Conservation (phyloP, 352 stramenopile genomes). For the Elongisporangium undulatum region DNA sequence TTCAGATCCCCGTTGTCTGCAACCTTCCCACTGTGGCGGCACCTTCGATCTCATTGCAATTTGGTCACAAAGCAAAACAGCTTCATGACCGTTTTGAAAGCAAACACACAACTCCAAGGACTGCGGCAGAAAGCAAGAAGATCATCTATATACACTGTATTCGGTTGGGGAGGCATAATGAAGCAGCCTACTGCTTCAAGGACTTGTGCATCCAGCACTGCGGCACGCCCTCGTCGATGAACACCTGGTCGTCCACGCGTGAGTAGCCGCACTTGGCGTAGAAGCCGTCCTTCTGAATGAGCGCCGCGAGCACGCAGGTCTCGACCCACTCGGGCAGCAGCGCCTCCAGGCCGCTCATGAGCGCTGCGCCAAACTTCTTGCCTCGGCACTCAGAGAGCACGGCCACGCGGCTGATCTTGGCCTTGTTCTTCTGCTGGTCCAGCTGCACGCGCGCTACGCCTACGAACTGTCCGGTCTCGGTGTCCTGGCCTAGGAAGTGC, state of each 20-base stretch:
- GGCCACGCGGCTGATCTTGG: slow-evolving; percentile 44
- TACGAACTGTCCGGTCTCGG: slow-evolving; percentile 45
- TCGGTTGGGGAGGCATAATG: not conserved
- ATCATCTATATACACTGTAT: too few species aligned
- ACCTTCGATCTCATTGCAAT: too few species aligned
- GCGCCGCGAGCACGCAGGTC: slow-evolving; percentile 28
- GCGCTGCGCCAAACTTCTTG: slow-evolving; percentile 32
- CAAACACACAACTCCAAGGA: too few species aligned
- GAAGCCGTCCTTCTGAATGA: slow-evolving; percentile 23
- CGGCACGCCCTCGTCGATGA: slow-evolving; percentile 19
- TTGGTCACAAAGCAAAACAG: too few species aligned
- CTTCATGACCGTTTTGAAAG: too few species aligned
- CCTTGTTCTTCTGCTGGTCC: slow-evolving; percentile 23
- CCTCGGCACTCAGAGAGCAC: slow-evolving; percentile 47
- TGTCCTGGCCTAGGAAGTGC: slow-evolving; percentile 46
- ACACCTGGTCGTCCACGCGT: slow-evolving; percentile 18
- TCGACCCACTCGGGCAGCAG: slow-evolving; percentile 22
- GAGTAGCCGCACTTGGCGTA: slow-evolving; percentile 25
- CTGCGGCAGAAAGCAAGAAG: too few species aligned
- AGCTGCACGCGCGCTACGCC: slow-evolving; percentile 37
- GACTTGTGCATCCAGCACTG: slow-evolving; percentile 25
- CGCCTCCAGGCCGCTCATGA: slow-evolving; percentile 40
- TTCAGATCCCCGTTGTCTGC: too few species aligned
- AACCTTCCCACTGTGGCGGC: too few species aligned
- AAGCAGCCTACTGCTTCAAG: not conserved